Evolutionary conservation across 495 filamentous ascomycete species (phyloP).

Genomic region (Penicillium verhagenii): DNA sequence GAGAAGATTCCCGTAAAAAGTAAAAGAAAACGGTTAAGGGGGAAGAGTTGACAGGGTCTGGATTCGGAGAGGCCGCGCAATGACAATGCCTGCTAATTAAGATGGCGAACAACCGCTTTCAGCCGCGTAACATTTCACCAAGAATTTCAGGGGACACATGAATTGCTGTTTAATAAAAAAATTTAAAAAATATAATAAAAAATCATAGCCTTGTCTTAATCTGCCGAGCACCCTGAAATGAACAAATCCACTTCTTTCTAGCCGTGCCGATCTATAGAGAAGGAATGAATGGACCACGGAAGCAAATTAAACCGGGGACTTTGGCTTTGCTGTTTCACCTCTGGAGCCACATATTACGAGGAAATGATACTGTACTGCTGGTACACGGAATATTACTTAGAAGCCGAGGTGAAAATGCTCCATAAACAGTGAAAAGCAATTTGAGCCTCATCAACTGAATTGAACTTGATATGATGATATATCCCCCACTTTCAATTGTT

Average conservation of each 20-base stretch:
- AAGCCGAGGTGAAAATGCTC: too few species aligned
- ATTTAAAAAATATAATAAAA: too few species aligned
- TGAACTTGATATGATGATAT: not conserved
- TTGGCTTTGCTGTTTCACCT: not conserved
- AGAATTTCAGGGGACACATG: not conserved
- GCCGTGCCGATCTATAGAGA: not conserved
- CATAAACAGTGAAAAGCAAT: too few species aligned
- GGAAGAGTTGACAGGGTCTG: not conserved
- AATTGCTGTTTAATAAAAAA: not conserved
- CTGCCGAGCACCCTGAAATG: not conserved
- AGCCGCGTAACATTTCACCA: conserved; percentile 24
- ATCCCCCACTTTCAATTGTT: not conserved
- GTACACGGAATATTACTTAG: too few species aligned
- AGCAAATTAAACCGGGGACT: conserved; percentile 1
- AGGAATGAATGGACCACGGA: not conserved
- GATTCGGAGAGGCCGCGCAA: conserved; percentile 22
- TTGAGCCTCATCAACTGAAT: not conserved
- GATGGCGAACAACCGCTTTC: conserved; percentile 27
- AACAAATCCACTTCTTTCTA: not conserved
- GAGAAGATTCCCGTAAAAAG: too few species aligned
- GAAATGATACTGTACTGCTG: too few species aligned
- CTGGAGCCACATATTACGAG: not conserved
- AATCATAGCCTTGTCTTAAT: too few species aligned
- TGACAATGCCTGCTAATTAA: conserved; percentile 1
- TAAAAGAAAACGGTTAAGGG: conserved; percentile 5